Base-by-base conservation (phyloP, 192 early-diverging fungal species). In the Ambispora gerdemannii region DNA sequence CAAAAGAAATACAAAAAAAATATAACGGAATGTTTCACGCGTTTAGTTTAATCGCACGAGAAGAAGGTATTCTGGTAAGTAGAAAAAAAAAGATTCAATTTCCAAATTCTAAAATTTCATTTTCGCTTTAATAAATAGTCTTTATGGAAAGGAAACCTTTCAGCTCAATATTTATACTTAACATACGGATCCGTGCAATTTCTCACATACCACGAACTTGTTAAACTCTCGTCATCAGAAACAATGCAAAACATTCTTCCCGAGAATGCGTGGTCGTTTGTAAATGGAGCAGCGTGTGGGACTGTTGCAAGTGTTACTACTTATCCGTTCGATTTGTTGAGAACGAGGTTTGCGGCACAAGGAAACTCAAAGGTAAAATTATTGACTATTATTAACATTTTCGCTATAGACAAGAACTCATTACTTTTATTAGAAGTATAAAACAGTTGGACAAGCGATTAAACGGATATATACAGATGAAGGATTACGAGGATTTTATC, bases 241-340 rank as follows among this genome's bases (percentile, higher is more conserved):
- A 59, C n/a, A n/a, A 49, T 19, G 1, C 35, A 25, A 71, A 11
- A 47, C 31, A 66, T 38, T 28, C 11, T 72, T 6, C 20, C 38
- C 17, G 51, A 33, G 33, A 63, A 68, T 4, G 55, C 63, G 0
- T 77, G 85, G 58, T 84, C 90, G 58, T 92, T 94, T 78, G 58
- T 93, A 0, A 83, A 85, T 63, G 95, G 95, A 3, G 83, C 91
- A 7, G 22, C 87, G n/a, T 89, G 93, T 10, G 96, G 93, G 19
- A 83, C 80, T 31, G 71, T 87, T 10, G 94, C 94, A 13, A 97
- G 95, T 2, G 65, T 87, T 0, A 72, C 75, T 0, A 95, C 96
- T 36, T 98, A 96, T 82, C 95, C 96, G n/a, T 89, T 98, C 64
- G 96, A 98, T 83, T 84, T 98, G 3, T 77, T 98, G 34, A 85